phyloP scores from a whole-genome alignment of 257 asterid species.

The Avicennia marina region DNA sequence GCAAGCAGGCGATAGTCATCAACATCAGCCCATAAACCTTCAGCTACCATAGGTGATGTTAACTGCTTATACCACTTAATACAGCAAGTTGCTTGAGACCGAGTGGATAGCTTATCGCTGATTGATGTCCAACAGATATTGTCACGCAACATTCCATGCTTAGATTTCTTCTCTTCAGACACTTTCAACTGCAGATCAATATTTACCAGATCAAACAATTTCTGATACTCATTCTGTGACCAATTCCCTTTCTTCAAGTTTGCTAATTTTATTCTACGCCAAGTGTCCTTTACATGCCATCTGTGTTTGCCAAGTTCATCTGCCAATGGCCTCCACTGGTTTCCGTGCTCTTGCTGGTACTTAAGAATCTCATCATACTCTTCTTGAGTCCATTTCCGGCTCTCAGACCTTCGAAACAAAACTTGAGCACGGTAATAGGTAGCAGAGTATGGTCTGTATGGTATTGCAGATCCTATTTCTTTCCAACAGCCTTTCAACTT shows the following conservation, averaged over 20 bases:
- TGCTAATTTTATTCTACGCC: conserved; percentile 35
- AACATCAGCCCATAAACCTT: conserved; percentile 42
- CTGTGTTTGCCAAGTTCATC: conserved; percentile 46
- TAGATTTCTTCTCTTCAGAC: conserved; percentile 39
- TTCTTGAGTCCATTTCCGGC: conserved; percentile 44
- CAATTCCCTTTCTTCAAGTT: conserved; percentile 36
- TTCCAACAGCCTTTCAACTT: conserved; percentile 44
- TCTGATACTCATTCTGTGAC: conserved; percentile 48
- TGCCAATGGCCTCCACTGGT: conserved; percentile 39
- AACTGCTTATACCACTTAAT: conserved; percentile 41
- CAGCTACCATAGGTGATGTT: conserved; percentile 41
- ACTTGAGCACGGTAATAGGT: conserved; percentile 38
- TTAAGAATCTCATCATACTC: conserved; percentile 28
- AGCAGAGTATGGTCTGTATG: conserved; percentile 36
- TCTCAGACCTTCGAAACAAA: conserved; percentile 35
- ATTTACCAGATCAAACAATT: conserved; percentile 43
- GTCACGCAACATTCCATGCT: conserved; percentile 50
- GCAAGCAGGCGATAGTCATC: conserved; percentile 44
- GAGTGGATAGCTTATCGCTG: conserved; percentile 37
- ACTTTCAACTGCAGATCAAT: conserved; percentile 33
- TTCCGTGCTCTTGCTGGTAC: conserved; percentile 34
- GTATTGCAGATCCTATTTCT: conserved; percentile 35
- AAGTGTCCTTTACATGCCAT: conserved; percentile 44
- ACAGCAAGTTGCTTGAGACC: conserved; percentile 31
- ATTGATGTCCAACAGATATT: conserved; percentile 46